These are phyloP conservation scores for Metschnikowia kunwiensis DNA, from an alignment of 805 yeast species.

Conservation along the genomic window DNA sequence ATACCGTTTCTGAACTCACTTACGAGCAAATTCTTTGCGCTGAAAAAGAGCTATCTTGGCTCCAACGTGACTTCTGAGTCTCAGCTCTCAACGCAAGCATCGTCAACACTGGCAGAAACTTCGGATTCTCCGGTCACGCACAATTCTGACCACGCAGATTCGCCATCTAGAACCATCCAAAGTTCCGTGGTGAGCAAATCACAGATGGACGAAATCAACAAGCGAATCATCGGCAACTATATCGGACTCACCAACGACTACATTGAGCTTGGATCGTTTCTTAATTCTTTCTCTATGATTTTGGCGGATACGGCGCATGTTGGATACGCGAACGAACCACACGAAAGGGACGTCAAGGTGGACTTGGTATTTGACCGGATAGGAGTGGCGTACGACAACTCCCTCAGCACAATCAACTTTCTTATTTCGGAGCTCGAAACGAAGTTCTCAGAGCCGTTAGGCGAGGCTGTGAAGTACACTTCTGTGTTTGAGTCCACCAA, in stretches of 20 bases:
- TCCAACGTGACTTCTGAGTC: slow-evolving; percentile 15
- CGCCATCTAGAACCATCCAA: slow-evolving; percentile 17
- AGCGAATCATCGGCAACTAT: slow-evolving; percentile 51
- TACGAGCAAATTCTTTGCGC: slow-evolving; percentile 7
- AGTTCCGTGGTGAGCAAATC: slow-evolving; percentile 21
- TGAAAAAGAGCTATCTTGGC: slow-evolving; percentile 1
- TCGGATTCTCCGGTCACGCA: slow-evolving; percentile 14
- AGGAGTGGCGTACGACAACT: slow-evolving; percentile 82
- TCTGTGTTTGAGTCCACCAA: slow-evolving; percentile 54
- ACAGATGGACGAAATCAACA: slow-evolving; percentile 56
- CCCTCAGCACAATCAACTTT: slow-evolving; percentile 49
- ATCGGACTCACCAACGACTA: slow-evolving; percentile 60
- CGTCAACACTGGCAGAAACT: slow-evolving; percentile 21
- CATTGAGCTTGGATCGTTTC: slow-evolving; percentile 67
- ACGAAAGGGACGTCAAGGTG: slow-evolving; percentile 27
- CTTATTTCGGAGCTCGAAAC: slow-evolving; percentile 53
- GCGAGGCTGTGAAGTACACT: slow-evolving; percentile 68
- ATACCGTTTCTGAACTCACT: slow-evolving; percentile 32
- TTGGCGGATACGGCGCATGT: slow-evolving; percentile 29
- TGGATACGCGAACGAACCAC: slow-evolving; percentile 18
- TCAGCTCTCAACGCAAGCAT: slow-evolving; percentile 14
- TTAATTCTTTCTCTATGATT: slow-evolving; percentile 54
- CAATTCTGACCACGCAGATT: slow-evolving; percentile 10
- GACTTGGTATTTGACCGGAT: slow-evolving; percentile 60
- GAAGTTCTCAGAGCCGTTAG: slow-evolving; percentile 64